Base-by-base conservation (phyloP, 371 early-diverging fungal genomes). In the Circinella minor region DNA sequence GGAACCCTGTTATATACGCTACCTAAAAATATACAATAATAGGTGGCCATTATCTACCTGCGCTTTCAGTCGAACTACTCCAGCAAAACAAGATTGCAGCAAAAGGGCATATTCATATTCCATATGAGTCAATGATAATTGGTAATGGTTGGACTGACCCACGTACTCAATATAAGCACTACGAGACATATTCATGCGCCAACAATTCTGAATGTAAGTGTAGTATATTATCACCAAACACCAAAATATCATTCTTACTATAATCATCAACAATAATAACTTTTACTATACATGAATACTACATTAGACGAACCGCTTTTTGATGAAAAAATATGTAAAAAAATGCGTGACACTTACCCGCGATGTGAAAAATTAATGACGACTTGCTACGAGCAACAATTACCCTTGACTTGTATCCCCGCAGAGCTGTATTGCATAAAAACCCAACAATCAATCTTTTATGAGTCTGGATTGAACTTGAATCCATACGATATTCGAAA, bases 101-200 rank as follows among this genome's bases (percentile, higher is more conserved):
- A 36, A 49, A 69, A 47, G 71, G 75, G n/a, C 72, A 63, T 36
- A 17, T 70, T 11, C 70, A 34, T 18, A 69, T 78, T 15, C 39
- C 68, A 9, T 74, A 74, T 75, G 87, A 84, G 13, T 89, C 92
- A 8, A 79, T 96, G 70, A 79, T 91, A 49, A 91, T 96, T 65
- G 97, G 97, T 38, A 98, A 97, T 75, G 97, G 96, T 3, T 81
- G 94, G 78, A 93, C 93, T 5, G 93, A 96, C 55, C 94, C 94
- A 34, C 81, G 90, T 68, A 83, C 87, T 1, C 98, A 98, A 78
- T 93, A 90, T 79, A 85, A 93, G 77, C 91, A 90, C 77, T 96
- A 95, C 77, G 88, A 92, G 8, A 86, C 90, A 55, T 94, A 93
- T 88, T 92, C 92, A 0, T 93, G 93, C 72, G 88, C 92, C 48